Percentiles rank a stretch among this genome's conserved stretches.
Conservation (phyloP, 1,139 yeast genomes). For the Suhomyces panamericanus region DNA sequence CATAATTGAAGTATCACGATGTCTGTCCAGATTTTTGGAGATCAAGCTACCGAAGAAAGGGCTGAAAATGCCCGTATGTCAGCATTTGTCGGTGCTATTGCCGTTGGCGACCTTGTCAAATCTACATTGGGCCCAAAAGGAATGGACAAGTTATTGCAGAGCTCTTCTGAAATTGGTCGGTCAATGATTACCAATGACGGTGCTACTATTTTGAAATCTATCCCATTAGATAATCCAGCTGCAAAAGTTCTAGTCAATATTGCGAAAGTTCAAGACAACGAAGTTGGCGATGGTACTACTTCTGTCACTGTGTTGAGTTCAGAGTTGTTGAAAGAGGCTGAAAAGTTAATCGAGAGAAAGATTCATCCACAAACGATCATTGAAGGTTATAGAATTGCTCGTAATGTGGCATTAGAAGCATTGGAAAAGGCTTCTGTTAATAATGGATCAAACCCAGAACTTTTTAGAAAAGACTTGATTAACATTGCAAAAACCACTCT, state of each 20-base stretch:
- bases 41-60: constrained; percentile 95
- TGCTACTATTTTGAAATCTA: constrained; percentile 91
- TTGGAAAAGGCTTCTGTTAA: constrained; percentile 77
- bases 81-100: constrained; percentile 97
- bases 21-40: constrained; percentile 94
- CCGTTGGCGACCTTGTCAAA: constrained; percentile 96
- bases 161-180: constrained; percentile 71
- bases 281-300: constrained; percentile 98
- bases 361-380: constrained; percentile 98
- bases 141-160: constrained; percentile 92
- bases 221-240: constrained; percentile 96
- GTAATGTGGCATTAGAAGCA: constrained; percentile 78
- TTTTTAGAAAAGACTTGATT: constrained; percentile 74
- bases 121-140: constrained; percentile 98
- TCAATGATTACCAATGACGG: constrained; percentile 95
- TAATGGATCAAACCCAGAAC: constrained; percentile 58
- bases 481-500: constrained; percentile 92
- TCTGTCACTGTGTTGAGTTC: constrained; percentile 92
- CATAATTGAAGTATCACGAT: constrained; percentile 17
- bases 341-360: constrained; percentile 84
- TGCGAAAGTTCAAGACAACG: constrained; percentile 97
- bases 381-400: constrained; percentile 91
- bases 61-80: constrained; percentile 98
- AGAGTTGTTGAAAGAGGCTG: constrained; percentile 93
- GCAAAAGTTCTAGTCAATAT: constrained; percentile 96